A percentile compares a stretch with the other conserved stretches of the same genome.
Conservation (phyloP, 495 filamentous ascomycete species). For the Oidiodendron maius region DNA sequence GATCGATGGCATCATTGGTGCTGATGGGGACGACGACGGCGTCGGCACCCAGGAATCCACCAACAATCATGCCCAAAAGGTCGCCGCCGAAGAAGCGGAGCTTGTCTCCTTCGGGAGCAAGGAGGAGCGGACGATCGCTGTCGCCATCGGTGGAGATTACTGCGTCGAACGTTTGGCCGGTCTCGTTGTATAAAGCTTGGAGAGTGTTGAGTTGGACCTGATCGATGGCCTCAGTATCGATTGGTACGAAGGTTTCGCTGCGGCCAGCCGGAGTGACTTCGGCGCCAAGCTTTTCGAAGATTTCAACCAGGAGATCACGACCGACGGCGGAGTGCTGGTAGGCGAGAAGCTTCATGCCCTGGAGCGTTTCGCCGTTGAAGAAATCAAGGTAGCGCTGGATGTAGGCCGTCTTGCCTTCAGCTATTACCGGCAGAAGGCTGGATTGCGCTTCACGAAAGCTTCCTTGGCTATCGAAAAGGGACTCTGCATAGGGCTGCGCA, state of each 20-base stretch:
- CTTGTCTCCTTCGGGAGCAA: background rate
- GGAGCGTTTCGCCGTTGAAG: slow-evolving; percentile 8
- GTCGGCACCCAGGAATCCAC: slow-evolving; percentile 4
- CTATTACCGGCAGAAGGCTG: background rate
- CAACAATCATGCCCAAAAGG: slow-evolving; percentile 10
- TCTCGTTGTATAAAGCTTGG: slow-evolving; percentile 1
- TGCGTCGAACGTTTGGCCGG: slow-evolving; percentile 8
- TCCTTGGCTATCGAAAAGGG: slow-evolving; percentile 7
- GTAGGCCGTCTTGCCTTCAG: slow-evolving; percentile 4
- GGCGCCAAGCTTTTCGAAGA: slow-evolving; percentile 6
- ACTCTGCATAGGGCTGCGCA: slow-evolving; percentile 5
- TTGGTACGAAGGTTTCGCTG: slow-evolving; percentile 9
- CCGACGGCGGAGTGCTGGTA: slow-evolving; percentile 10
- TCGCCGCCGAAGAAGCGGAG: slow-evolving; percentile 5
- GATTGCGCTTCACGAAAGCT: slow-evolving; percentile 6
- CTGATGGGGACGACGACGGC: slow-evolving; percentile 8
- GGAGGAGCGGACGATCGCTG: slow-evolving; percentile 2
- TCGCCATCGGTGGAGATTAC: slow-evolving; percentile 8
- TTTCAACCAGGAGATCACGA: slow-evolving; percentile 8
- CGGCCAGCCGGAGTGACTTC: slow-evolving; percentile 8
- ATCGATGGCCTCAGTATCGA: slow-evolving; percentile 12
- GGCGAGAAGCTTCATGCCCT: slow-evolving; percentile 8
- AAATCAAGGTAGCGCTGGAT: slow-evolving; percentile 8
- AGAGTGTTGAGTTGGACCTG: slow-evolving; percentile 6
- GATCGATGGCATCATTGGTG: slow-evolving; percentile 9